Evolutionary conservation across 139 green algal genomes (phyloP), one percentile per base, ranked within the genome.

Genomic region (Closterium sp.): DNA sequence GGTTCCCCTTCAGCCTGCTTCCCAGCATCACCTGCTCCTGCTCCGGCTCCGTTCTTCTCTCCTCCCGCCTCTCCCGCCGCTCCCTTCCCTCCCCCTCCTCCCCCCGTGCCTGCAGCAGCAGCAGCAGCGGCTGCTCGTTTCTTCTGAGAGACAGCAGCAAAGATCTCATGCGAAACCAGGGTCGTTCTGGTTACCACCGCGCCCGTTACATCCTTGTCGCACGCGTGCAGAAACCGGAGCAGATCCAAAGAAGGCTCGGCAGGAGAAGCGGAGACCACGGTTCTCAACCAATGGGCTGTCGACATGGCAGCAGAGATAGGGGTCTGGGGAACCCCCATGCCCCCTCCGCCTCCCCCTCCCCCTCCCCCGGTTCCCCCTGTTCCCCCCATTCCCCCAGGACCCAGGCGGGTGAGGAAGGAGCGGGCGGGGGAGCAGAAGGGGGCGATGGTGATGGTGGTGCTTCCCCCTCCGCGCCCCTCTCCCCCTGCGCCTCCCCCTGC

Each of bases 161-260:
- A 87, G 85, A 87, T 87, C 28, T 30, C 85, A 34, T 87, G 85
- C 28, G 85, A 87, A 30, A 87, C 85, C 28, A 87, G 28, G 85
- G 85, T 87, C 0, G 85, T 87, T 30, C 85, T 30, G 85, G 28
- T 30, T 30, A 87, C 85, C n/a, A 87, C 85, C 7, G n/a, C 85
- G 85, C 85, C 85, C 28, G 85, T 87, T 30, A 87, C 28, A 24
- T 87, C 85, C 85, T 31, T 30, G n/a, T 87, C 85, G 2, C 85
- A 87, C 10, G n/a, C 85, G 22, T 87, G n/a, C 85, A 87, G n/a
- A 29, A 87, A 87, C 85, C 28, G n/a, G 1, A 87, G 85, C 21
- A 87, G 85, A 87, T 87, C 85, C 85, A 87, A 21, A 17, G 28
- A 30, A 21, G 85, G 85, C 85, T 87, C 85, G 0, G 85, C 85